Base-by-base conservation (phyloP, 2,329 filamentous ascomycete species). In the Epichloe hybrida region DNA sequence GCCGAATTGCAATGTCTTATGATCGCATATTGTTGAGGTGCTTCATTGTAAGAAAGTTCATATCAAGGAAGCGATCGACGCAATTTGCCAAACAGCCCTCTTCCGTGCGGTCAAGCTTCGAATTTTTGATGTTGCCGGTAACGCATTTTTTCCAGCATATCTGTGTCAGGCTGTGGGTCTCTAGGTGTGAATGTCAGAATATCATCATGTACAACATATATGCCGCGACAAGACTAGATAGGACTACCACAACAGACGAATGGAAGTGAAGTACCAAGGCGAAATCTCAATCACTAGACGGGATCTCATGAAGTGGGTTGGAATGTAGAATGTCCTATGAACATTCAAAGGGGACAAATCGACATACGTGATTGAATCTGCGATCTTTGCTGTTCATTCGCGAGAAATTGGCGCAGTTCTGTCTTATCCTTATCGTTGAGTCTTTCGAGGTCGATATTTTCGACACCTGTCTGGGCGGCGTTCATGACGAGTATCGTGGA, bases 121-220 rank as follows among this genome's bases (percentile, higher is more conserved):
- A 79, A 54, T 75, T 78, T 58, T 83, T 83, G 82, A 96, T 84
- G 52, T 75, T 76, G 50, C 81, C 74, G 8, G 86, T 84, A 54
- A 96, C 75, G 74, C 93, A 98, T 73, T 96, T 97, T 65, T 83
- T 88, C 83, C 90, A 98, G 79, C 93, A 98, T 54, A 86, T 79
- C 61, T 93, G 85, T 42, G 75, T 79, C 49, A 81, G 62, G 55
- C 64, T 68, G 62, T 80, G 76, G 12, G 76, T 74, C 63, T 74
- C 76, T 80, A 51, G 35, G 41, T 35, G 9, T n/a, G 15, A 31
- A 44, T 9, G 47, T 52, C 27, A 46, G 35, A 43, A 40, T 9
- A 20, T 35, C 34, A 21, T 38, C 23, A 48, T 40, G 23, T 52
- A 41, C 66, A 61, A 64, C 44, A 5, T 23, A 23, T 42, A 12